phyloP scores from a whole-genome alignment of 129 eudicot species.

The Centella asiatica region DNA sequence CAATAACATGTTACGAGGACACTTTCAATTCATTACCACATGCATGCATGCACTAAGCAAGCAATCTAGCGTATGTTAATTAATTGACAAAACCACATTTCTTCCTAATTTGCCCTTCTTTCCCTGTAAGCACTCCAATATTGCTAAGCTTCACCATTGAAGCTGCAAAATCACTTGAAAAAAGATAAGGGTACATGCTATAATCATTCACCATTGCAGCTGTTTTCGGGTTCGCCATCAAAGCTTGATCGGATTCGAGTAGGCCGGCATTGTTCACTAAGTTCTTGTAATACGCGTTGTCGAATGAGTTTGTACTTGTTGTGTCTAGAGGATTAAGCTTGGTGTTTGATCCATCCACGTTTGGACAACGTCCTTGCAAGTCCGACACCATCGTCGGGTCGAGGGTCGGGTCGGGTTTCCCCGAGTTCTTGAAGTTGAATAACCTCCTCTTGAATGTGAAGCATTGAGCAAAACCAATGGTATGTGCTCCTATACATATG shows the following conservation, averaged over 20 bases:
- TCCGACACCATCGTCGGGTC: slow-evolving; percentile 41
- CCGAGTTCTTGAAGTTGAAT: slow-evolving; percentile 55
- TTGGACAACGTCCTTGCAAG: slow-evolving; percentile 54
- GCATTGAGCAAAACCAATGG: slow-evolving; percentile 78
- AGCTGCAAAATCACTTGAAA: slow-evolving; percentile 50
- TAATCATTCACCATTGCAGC: slow-evolving; percentile 55
- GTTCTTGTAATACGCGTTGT: slow-evolving; percentile 67
- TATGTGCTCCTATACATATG: slow-evolving; percentile 59
- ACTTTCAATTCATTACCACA: too few species aligned
- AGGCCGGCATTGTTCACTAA: slow-evolving; percentile 54
- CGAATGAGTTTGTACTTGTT: slow-evolving; percentile 37
- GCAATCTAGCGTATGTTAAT: too few species aligned
- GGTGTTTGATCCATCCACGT: slow-evolving; percentile 43
- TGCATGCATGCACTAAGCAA: too few species aligned
- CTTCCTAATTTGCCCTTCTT: slow-evolving; percentile 58
- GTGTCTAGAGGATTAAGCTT: slow-evolving; percentile 52
- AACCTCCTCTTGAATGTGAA: slow-evolving; percentile 80
- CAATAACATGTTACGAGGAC: too few species aligned
- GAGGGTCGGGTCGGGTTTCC: slow-evolving; percentile 59
- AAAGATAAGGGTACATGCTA: slow-evolving; percentile 38
- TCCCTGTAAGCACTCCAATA: slow-evolving; percentile 52
- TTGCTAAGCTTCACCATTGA: slow-evolving; percentile 70
- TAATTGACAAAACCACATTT: slow-evolving; percentile 50
- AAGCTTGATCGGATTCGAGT: slow-evolving; percentile 81
- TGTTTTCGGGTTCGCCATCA: slow-evolving; percentile 37